These are phyloP conservation scores for Multifurca ochricompacta DNA, from an alignment of 768 basidiomycete species.

Conservation along the genomic window DNA sequence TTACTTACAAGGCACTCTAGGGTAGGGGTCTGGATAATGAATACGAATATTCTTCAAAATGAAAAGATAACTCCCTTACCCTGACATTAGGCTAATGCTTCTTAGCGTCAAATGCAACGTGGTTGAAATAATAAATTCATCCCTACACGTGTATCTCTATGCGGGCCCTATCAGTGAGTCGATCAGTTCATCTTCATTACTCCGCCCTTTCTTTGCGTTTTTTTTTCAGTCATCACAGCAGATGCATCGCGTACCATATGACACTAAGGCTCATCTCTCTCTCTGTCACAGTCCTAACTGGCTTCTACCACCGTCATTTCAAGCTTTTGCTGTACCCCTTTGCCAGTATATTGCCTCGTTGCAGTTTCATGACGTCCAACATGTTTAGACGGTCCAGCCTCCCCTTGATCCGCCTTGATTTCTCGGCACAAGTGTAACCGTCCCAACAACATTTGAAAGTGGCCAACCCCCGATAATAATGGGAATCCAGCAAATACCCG, in stretches of 20 bases:
- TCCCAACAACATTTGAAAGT: neutral
- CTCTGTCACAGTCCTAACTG: neutral
- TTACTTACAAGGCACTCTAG: too few species aligned
- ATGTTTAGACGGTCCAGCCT: conserved; percentile 3
- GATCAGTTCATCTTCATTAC: conserved; percentile 13
- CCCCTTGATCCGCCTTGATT: conserved; percentile 8
- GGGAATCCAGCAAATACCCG: neutral
- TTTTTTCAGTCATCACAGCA: neutral
- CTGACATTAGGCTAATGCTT: neutral
- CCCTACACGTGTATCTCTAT: conserved; percentile 10
- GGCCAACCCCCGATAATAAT: conserved; percentile 12
- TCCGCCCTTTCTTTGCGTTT: conserved; percentile 1
- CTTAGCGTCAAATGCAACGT: conserved; percentile 10
- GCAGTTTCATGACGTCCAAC: neutral
- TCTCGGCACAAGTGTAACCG: neutral
- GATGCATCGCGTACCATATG: neutral
- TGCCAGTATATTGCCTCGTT: conserved; percentile 7
- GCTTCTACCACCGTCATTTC: neutral
- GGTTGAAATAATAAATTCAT: neutral
- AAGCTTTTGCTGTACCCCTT: neutral
- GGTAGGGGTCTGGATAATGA: too few species aligned
- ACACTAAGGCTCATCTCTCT: neutral
- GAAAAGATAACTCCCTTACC: neutral
- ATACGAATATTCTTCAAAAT: too few species aligned
- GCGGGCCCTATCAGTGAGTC: neutral